Evolutionary conservation across 164 flowering plant species (phyloP).

Genomic region (Saururus chinensis): DNA sequence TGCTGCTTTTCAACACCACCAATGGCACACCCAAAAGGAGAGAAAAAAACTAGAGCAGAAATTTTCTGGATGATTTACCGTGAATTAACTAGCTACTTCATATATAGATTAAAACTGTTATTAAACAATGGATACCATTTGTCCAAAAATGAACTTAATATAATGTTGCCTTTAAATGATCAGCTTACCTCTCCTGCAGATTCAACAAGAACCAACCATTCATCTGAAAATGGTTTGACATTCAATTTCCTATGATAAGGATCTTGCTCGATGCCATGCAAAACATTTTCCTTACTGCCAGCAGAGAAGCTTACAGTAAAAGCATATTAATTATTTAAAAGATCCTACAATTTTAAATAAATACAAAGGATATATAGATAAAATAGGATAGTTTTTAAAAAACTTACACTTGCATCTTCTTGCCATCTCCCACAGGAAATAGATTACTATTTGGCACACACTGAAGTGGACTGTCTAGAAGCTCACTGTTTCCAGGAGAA

Average conservation of each 20-base stretch:
- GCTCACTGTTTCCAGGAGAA: slow-evolving; percentile 3
- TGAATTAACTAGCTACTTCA: too few relatives aligned
- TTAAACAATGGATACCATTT: too few relatives aligned
- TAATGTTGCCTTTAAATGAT: neutral
- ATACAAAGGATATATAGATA: too few relatives aligned
- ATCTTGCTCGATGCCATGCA: slow-evolving; percentile 18
- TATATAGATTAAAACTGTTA: too few relatives aligned
- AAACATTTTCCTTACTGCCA: slow-evolving; percentile 30
- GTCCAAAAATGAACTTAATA: too few relatives aligned
- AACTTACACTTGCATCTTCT: neutral
- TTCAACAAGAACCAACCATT: slow-evolving; percentile 92
- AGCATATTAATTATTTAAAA: neutral
- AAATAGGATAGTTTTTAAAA: too few relatives aligned
- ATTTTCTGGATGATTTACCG: too few relatives aligned
- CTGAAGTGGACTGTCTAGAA: slow-evolving; percentile 9
- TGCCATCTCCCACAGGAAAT: slow-evolving; percentile 4
- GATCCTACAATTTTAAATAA: neutral
- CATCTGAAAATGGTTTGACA: slow-evolving; percentile 88
- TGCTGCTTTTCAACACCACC: too few relatives aligned
- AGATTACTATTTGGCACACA: slow-evolving; percentile 6
- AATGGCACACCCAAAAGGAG: too few relatives aligned
- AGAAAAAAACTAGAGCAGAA: too few relatives aligned
- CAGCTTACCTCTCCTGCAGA: slow-evolving; percentile 89
- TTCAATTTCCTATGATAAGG: slow-evolving; percentile 20
- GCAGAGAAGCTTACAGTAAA: slow-evolving; percentile 1